Evolutionary conservation across 2,329 filamentous ascomycete genomes (phyloP).

Genomic region (Mollisia scopiformis): DNA sequence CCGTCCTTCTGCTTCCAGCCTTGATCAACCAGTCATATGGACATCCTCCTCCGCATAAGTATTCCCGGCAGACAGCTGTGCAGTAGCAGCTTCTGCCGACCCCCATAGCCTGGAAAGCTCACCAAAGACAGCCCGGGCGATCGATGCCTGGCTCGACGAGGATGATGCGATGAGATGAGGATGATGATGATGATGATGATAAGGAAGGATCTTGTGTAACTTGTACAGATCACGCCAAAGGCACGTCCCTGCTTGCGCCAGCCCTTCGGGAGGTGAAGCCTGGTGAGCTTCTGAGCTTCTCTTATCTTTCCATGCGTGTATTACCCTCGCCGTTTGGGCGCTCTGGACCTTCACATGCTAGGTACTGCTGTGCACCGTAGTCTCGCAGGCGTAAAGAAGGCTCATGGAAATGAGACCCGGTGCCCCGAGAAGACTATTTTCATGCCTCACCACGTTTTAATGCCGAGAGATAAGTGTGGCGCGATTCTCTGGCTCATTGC

Average conservation of each 20-base stretch:
- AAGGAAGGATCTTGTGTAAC: not conserved
- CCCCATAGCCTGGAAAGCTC: not conserved
- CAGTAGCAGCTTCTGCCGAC: not conserved
- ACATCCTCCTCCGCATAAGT: not conserved
- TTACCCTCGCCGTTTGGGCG: not conserved
- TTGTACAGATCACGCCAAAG: not conserved
- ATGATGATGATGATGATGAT: too few species aligned
- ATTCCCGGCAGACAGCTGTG: not conserved
- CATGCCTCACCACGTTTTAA: not conserved
- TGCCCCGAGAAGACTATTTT: not conserved
- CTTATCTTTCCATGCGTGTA: slow-evolving; percentile 8
- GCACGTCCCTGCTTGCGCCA: slow-evolving; percentile 8
- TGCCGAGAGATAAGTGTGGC: not conserved
- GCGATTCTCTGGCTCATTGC: not conserved
- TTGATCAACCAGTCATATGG: not conserved
- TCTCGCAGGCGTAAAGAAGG: too few species aligned
- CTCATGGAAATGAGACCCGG: not conserved
- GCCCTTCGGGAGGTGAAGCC: slow-evolving; percentile 11
- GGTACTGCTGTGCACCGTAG: too few species aligned
- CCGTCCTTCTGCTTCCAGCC: not conserved
- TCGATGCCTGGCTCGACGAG: not conserved
- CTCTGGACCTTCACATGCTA: not conserved
- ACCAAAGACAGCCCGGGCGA: not conserved
- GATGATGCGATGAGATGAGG: too few species aligned
- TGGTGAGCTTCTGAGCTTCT: not conserved